Percentiles rank a stretch among this genome's conserved stretches.
These are phyloP conservation scores for Ustulina deusta DNA, from an alignment of 2,329 filamentous ascomycete species.

Conservation along the genomic window DNA sequence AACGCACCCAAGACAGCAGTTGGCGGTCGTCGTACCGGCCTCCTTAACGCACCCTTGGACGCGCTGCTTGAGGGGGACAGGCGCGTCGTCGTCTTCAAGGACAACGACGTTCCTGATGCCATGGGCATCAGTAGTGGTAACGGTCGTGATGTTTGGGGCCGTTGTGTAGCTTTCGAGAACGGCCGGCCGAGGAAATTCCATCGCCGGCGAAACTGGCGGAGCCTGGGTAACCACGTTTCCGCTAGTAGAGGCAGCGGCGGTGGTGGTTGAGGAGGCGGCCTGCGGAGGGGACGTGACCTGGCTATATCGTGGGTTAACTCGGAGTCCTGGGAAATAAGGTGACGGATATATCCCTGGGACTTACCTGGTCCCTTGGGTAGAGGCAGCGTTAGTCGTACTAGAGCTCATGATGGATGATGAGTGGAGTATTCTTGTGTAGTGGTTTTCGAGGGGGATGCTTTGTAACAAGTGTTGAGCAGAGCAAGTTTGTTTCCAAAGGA, in stretches of 20 bases:
- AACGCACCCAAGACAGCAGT: constrained; percentile 16
- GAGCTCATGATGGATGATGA: constrained; percentile 15
- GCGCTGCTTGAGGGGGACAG: neutral
- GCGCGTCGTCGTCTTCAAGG: neutral
- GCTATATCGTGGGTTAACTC: neutral
- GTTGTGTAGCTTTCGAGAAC: neutral
- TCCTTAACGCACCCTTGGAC: neutral
- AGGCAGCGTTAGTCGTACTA: neutral
- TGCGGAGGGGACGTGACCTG: neutral
- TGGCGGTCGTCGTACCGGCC: neutral
- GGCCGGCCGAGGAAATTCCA: neutral
- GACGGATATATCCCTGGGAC: neutral
- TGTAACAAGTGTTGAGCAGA: neutral
- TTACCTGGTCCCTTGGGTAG: constrained; percentile 8
- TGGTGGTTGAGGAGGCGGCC: neutral
- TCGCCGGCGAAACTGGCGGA: neutral
- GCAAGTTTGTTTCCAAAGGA: neutral
- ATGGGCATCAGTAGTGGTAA: neutral
- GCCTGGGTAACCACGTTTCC: neutral
- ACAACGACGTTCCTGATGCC: neutral
- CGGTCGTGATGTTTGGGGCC: neutral
- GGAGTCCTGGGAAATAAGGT: neutral
- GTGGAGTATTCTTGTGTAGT: neutral
- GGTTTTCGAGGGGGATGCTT: neutral
- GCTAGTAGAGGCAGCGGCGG: neutral